These are phyloP conservation scores for Neocatenulostroma microsporum DNA, from an alignment of 2,329 filamentous ascomycete species.

Conservation along the genomic window DNA sequence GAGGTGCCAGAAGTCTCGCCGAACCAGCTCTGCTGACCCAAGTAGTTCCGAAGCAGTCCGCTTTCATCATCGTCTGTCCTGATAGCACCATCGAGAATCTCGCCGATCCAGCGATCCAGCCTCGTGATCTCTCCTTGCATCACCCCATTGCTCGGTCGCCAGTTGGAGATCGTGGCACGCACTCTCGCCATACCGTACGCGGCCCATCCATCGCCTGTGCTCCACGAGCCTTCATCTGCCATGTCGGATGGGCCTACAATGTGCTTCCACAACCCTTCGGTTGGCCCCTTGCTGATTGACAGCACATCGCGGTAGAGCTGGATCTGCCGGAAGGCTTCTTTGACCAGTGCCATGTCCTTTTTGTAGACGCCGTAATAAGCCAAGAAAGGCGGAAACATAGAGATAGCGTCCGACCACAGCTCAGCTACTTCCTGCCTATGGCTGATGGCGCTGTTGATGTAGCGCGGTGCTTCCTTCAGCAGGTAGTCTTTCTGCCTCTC, in stretches of 20 bases:
- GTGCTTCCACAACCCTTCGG: constrained; percentile 38
- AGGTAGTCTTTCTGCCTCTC: constrained; percentile 36
- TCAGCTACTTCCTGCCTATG: constrained; percentile 38
- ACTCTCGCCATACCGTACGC: constrained; percentile 42
- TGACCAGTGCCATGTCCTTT: constrained; percentile 28
- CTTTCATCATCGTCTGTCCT: constrained; percentile 28
- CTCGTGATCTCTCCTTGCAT: constrained; percentile 17
- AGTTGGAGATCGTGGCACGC: constrained; percentile 36
- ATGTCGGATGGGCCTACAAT: constrained; percentile 33
- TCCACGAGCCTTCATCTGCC: constrained; percentile 38
- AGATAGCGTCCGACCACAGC: constrained; percentile 44
- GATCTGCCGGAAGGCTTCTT: constrained; percentile 36
- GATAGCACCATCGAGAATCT: constrained; percentile 33
- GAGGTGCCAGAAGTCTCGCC: constrained; percentile 44
- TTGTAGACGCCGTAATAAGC: constrained; percentile 40
- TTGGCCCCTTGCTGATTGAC: constrained; percentile 16
- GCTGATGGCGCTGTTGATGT: constrained; percentile 42
- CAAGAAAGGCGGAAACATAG: constrained; percentile 45
- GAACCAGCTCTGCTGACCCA: constrained; percentile 37
- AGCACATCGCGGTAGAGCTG: constrained; percentile 37
- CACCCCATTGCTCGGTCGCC: constrained; percentile 17
- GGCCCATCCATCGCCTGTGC: constrained; percentile 44
- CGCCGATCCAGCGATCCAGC: constrained; percentile 29
- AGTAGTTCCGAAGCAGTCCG: constrained; percentile 42
- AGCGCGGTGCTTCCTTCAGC: constrained; percentile 34